Percentiles rank a stretch among this genome's conserved stretches.
Evolutionary conservation across 192 early-diverging fungal species (phyloP).

Genomic region (Coemansia sp.): DNA sequence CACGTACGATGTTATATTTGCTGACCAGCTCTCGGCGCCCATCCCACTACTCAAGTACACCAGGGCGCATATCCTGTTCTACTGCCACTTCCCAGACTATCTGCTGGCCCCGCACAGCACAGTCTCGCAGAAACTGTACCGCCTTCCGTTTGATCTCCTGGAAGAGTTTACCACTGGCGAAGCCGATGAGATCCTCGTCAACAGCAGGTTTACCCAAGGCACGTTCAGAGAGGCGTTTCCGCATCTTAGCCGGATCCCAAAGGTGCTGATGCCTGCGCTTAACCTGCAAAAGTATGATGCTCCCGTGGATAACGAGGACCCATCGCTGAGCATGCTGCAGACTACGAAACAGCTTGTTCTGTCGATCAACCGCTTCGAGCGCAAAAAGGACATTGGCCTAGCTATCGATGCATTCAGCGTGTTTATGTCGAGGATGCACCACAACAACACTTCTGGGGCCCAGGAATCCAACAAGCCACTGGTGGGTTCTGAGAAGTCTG

Average conservation of each 20-base stretch:
- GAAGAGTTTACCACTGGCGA: conserved; percentile 85
- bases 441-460: neutral
- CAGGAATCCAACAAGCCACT: conserved; percentile 16
- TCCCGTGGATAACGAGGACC: conserved; percentile 57
- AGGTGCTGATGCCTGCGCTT: conserved; percentile 84
- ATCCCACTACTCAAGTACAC: conserved; percentile 76
- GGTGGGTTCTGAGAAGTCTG: neutral
- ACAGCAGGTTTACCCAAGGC: conserved; percentile 82
- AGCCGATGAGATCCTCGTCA: conserved; percentile 90
- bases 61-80: conserved; percentile 82
- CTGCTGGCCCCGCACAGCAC: conserved; percentile 68
- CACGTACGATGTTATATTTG: conserved; percentile 75
- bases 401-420: conserved; percentile 75
- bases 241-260: conserved; percentile 60
- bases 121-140: conserved; percentile 67
- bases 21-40: conserved; percentile 85
- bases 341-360: conserved; percentile 42
- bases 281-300: conserved; percentile 71
- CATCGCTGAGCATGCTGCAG: conserved; percentile 47
- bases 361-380: conserved; percentile 97
- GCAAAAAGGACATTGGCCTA: conserved; percentile 85
- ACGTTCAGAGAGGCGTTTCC: conserved; percentile 75
- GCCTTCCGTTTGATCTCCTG: conserved; percentile 76
- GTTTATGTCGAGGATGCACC: neutral
- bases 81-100: conserved; percentile 96